Base-by-base conservation (phyloP, 2,329 filamentous ascomycete genomes). In the Teratosphaeriaceae sp. region DNA sequence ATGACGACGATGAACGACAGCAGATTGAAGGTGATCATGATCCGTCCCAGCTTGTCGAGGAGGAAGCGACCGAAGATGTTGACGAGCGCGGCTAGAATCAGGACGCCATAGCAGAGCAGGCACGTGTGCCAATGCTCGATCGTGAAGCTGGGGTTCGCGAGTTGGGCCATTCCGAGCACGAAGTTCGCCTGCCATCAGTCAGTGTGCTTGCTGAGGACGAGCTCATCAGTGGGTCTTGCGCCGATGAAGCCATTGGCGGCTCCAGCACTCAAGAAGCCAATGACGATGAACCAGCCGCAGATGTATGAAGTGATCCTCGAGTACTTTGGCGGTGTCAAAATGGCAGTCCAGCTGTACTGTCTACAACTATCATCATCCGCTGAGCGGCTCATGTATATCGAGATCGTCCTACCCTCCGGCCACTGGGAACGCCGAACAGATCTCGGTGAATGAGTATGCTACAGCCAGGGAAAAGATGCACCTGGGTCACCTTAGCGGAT, bases 381-480 rank as follows among this genome's bases (percentile, higher is more conserved):
- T n/a, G n/a, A 27, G 24, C 24, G 8, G 8, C n/a, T n/a, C 24
- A 27, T 27, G 24, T 27, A 27, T 27, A 27, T n/a, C 24, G n/a
- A 8, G 24, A 8, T 27, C 24, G 8, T 8, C 24, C 51, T 78
- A 74, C 5, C 76, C 72, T 23, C 75, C 72, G 7, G 74, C 75
- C 18, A 77, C 67, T 0, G 75, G 75, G 49, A 73, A 78, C 48
- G 71, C 73, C 21, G 69, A 71, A 46, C 74, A 78, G 66, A 74
- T 78, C 53, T 80, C 76, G 16, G 76, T 76, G 69, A 79, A 76
- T 1, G 73, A 73, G 45, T 77, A 74, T 9, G 74, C 75, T 5
- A 79, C 75, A 6, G 70, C 66, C 11, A 79, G 58, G 1, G 72
- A 70, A 16, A 72, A 62, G 8, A 71, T 38, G 46, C 72, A 74